Base-by-base conservation (phyloP, 1,284 basidiomycete genomes). In the Boletus calvinii region DNA sequence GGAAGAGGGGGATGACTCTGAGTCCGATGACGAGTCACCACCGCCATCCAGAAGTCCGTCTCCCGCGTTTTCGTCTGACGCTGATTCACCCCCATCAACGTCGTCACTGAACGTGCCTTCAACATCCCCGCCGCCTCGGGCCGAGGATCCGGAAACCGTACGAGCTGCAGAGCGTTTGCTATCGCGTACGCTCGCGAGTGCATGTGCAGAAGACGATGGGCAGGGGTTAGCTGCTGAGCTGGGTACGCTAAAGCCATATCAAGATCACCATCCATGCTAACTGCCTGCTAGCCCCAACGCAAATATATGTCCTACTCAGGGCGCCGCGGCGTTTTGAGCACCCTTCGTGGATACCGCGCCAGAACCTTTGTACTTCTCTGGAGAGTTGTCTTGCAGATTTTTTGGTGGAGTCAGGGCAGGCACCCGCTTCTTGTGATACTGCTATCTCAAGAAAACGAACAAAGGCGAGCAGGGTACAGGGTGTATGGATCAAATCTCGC, bases 321-420 rank as follows among this genome's bases (percentile, higher is more conserved):
- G 87, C 87, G 0, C 88, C 87, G 0, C 74, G 88, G 10, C 74
- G 82, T 20, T 90, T 90, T 65, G 58, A 63, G 8, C 87, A 91
- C 58, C 83, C 87, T 0, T 76, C 83, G 2, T 91, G 88, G 88
- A 70, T 81, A 24, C 87, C 87, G 2, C 76, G 79, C n/a, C 87
- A 87, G 65, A 83, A 80, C 59, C 57, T 80, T 9, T 72, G 68
- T 8, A 51, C 65, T 18, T 72, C 77, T 29, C 63, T 84, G 52
- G 76, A 80, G 15, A 64, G 65, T 0, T 61, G 62, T 10, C 62
- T 80, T 6, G 55, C 62, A 0, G 72, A 71, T 13, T 80, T 79
- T 49, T 61, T 74, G 6, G 59, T 60, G 4, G 68, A 65, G 29
- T 66, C 67, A 0, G 64, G 61, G 10, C 47, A 57, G 24, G 13